phyloP scores from a whole-genome alignment of 257 asterid species.

The Paulownia fortunei region DNA sequence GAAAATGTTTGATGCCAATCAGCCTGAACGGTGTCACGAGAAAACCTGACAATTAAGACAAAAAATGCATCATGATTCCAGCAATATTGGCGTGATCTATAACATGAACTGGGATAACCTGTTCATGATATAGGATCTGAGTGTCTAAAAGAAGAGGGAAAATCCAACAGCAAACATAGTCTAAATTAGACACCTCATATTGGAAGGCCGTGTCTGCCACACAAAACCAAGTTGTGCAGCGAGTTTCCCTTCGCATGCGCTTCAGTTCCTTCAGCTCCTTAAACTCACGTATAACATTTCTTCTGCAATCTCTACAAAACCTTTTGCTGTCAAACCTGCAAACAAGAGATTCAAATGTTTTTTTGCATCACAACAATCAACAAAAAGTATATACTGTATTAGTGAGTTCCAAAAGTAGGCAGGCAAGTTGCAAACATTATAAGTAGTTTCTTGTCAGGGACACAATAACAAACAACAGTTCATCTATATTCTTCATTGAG shows the following conservation, averaged over 20 bases:
- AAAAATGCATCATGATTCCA: constrained; percentile 38
- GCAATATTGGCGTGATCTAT: constrained; percentile 12
- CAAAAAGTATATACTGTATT: background rate
- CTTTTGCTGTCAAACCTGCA: constrained; percentile 97
- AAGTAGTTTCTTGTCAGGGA: background rate
- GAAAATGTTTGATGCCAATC: constrained; percentile 91
- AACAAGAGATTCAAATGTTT: constrained; percentile 23
- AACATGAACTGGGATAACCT: constrained; percentile 9
- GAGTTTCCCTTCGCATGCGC: constrained; percentile 82
- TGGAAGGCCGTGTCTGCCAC: constrained; percentile 92
- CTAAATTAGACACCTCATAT: constrained; percentile 71
- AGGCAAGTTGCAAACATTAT: background rate
- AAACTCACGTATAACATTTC: constrained; percentile 96
- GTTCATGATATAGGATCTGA: constrained; percentile 16
- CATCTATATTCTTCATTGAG: too few species aligned
- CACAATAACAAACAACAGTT: background rate
- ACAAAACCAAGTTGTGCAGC: constrained; percentile 95
- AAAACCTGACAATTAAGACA: constrained; percentile 66
- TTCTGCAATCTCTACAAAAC: constrained; percentile 98
- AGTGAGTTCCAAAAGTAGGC: background rate
- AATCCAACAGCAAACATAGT: constrained; percentile 25
- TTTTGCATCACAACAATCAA: background rate
- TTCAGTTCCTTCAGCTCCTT: constrained; percentile 95
- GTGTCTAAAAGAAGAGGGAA: constrained; percentile 21
- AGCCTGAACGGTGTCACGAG: constrained; percentile 83